Conservation (phyloP, 139 green algal species). For the Chara braunii region DNA sequence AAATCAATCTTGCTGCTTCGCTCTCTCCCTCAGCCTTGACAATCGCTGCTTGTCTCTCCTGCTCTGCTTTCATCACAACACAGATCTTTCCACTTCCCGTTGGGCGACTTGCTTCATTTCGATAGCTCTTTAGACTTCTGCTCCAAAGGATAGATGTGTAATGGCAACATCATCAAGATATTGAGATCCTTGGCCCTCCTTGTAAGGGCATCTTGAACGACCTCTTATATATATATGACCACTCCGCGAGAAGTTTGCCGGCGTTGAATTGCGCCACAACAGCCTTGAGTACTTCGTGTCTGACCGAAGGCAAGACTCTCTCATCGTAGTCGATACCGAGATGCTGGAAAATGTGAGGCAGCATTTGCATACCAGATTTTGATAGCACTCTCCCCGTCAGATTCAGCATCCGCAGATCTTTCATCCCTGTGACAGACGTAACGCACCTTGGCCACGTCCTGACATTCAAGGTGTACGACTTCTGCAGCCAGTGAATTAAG, state of each 20-base stretch:
- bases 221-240: conserved; percentile 89
- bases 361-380: conserved; percentile 69
- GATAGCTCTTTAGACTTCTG: conserved; percentile 88
- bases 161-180: conserved; percentile 97
- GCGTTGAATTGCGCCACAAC: conserved; percentile 98
- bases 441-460: no score
- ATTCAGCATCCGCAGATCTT: conserved; percentile 99
- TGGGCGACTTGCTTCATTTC: conserved; percentile 95
- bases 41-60: conserved; percentile 66
- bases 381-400: conserved; percentile 90
- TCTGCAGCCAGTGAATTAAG: no score
- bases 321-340: conserved; percentile 96
- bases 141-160: conserved; percentile 92
- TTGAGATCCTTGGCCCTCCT: no score
- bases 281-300: conserved; percentile 96
- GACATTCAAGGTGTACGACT: no score
- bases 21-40: conserved; percentile 89
- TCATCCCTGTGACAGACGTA: no score
- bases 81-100: conserved; percentile 93
- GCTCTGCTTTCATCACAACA: conserved; percentile 39
- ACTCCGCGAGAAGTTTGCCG: conserved; percentile 94
- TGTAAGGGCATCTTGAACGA: no score
- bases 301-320: conserved; percentile 95
- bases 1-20: conserved; percentile 98
- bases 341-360: conserved; percentile 81